These are phyloP conservation scores for Cubamyces sp. DNA, from an alignment of 768 basidiomycete species.

Conservation along the genomic window DNA sequence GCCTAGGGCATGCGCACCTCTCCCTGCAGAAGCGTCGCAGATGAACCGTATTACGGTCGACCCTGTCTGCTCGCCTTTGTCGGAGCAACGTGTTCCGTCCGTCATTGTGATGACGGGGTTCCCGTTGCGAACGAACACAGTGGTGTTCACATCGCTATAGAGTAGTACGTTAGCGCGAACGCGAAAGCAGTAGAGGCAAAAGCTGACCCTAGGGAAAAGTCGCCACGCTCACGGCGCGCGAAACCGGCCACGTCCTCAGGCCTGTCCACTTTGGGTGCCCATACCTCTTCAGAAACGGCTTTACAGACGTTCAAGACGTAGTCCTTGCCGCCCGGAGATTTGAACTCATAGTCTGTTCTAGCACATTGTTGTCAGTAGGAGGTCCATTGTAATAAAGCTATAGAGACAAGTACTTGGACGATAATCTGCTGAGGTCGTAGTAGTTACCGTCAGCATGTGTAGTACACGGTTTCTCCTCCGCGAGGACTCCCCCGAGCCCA, in stretches of 20 bases:
- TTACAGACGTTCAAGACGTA: slow-evolving; percentile 71
- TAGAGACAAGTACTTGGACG: slow-evolving; percentile 48
- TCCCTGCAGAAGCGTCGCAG: slow-evolving; percentile 67
- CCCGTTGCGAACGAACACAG: slow-evolving; percentile 55
- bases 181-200: too few relatives aligned
- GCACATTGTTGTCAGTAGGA: slow-evolving; percentile 24
- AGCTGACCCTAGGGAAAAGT: slow-evolving; percentile 73
- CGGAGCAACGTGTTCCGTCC: slow-evolving; percentile 66
- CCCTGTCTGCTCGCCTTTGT: slow-evolving; percentile 49
- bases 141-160: slow-evolving; percentile 63
- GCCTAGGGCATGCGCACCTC: slow-evolving; percentile 44
- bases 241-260: slow-evolving; percentile 63
- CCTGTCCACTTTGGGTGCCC: slow-evolving; percentile 57
- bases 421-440: slow-evolving; percentile 70
- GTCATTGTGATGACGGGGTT: slow-evolving; percentile 60
- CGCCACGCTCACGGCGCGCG: slow-evolving; percentile 61
- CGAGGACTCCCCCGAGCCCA: slow-evolving; percentile 18
- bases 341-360: slow-evolving; percentile 68
- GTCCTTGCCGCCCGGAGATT: slow-evolving; percentile 48
- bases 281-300: slow-evolving; percentile 56
- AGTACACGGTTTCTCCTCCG: slow-evolving; percentile 64
- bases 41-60: slow-evolving; percentile 77
- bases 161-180: not conserved
- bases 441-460: slow-evolving; percentile 56
- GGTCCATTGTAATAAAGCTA: not conserved